Percentiles rank a stretch among this genome's conserved stretches.
Evolutionary conservation across 805 yeast species (phyloP).

Genomic region (Wickerhamiella domercqiae): DNA sequence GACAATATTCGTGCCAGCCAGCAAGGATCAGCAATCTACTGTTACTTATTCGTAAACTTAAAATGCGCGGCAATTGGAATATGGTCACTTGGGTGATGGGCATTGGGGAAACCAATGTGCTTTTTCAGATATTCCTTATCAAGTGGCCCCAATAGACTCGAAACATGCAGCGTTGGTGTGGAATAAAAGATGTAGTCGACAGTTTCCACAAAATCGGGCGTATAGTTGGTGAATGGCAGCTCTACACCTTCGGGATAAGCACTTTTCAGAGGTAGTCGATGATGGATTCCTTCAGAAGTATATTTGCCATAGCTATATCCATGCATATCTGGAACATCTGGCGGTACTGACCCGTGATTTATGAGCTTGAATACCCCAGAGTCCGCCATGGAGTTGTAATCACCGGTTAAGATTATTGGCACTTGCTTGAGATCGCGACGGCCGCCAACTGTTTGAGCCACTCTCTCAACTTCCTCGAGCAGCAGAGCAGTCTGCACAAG

Average conservation of each 20-base stretch:
- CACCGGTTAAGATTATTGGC: constrained; percentile 86
- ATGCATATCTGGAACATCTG: constrained; percentile 59
- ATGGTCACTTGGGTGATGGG: constrained; percentile 89
- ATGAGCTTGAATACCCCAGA: constrained; percentile 89
- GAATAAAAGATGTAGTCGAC: constrained; percentile 96
- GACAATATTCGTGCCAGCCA: too few relatives aligned
- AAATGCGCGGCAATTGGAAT: constrained; percentile 72
- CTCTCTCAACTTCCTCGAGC: constrained; percentile 66
- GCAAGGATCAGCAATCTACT: too few relatives aligned
- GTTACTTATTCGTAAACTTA: constrained; percentile 38
- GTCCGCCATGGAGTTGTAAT: constrained; percentile 73
- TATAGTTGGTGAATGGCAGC: constrained; percentile 83
- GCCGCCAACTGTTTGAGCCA: constrained; percentile 32
- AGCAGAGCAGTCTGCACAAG: constrained; percentile 88
- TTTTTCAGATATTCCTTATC: constrained; percentile 63
- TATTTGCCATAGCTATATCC: constrained; percentile 84
- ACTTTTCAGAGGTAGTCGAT: constrained; percentile 65
- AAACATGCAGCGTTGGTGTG: constrained; percentile 61
- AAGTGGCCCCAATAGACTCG: constrained; percentile 72
- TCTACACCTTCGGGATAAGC: constrained; percentile 78
- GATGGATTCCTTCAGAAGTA: constrained; percentile 78
- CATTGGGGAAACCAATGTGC: constrained; percentile 85
- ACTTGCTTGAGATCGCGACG: constrained; percentile 35
- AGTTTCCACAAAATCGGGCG: constrained; percentile 84
- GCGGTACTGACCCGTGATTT: constrained; percentile 60